Base-by-base conservation (phyloP, 306 rosid species). In the Sophora flavescens region DNA sequence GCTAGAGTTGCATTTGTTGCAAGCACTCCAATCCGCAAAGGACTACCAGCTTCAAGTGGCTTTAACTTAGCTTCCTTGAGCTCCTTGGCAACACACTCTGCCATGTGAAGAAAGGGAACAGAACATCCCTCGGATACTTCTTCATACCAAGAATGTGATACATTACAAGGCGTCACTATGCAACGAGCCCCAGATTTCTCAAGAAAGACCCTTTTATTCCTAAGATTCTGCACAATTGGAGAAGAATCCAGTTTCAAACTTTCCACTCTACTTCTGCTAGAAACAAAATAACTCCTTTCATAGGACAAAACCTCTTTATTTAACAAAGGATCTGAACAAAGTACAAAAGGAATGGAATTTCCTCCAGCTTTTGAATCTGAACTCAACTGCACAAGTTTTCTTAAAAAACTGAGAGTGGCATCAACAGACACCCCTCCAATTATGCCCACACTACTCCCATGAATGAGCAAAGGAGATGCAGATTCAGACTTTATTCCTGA, bases 1-100 rank as follows among this genome's bases (percentile, higher is more conserved):
- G 80, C 85, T 41, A 91, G 84, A 76, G 86, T 91, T 26, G 88
- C 89, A 76, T 75, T 70, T 12, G 91, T 88, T 1, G 91, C 92
- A 22, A 91, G 96, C 72, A 93, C 89, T 60, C 97, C 97, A 26
- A 91, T 89, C 84, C 87, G 75, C 83, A 84, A 44, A 60, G 88
- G 87, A 74, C 91, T 93, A 39, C 98, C 91, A 33, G 93, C 92
- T 89, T 93, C 97, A 32, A 89, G 80, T 13, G 93, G 98, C 85
- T 84, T 93, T 83, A 91, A 80, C 74, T 91, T 89, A 1, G 91
- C 97, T 86, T 93, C 93, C 88, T 88, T 91, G 74, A 93, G 96
- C 87, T 89, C 96, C 86, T 69, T 88, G 16, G 89, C 96, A 80
- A 91, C 92, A 72, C 92, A 86, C 45, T 91, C 93, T 35, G 88